Evolutionary conservation across 257 asterid genomes (phyloP).

Genomic region (Capsicum baccatum): DNA sequence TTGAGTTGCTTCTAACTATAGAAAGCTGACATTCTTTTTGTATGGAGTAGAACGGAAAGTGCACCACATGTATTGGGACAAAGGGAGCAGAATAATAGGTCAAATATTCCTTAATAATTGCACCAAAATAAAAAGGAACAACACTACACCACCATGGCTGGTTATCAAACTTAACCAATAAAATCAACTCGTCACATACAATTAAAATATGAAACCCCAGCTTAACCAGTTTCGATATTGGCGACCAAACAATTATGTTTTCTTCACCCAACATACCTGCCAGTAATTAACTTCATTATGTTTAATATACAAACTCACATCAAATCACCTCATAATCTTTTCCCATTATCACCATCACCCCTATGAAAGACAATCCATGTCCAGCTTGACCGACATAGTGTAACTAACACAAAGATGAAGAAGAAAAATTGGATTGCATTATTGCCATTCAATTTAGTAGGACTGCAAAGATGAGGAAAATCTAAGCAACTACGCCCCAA

Average conservation of each 20-base stretch:
- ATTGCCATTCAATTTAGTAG: neutral
- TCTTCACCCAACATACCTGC: no score
- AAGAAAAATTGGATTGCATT: neutral
- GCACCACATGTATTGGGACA: no score
- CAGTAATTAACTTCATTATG: neutral
- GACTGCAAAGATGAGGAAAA: neutral
- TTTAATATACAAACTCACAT: neutral
- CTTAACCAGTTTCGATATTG: neutral
- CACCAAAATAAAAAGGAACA: neutral
- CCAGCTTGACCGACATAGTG: neutral
- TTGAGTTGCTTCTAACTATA: no score
- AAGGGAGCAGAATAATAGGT: neutral
- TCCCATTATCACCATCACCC: neutral
- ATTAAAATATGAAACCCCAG: neutral
- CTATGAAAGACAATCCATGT: neutral
- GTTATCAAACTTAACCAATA: constrained; percentile 1
- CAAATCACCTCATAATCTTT: neutral
- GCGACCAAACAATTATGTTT: neutral
- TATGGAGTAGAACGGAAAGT: no score
- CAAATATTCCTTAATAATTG: neutral
- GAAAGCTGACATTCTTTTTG: no score
- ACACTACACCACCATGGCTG: neutral
- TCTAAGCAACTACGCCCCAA: constrained; percentile 3
- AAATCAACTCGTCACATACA: neutral
- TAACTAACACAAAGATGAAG: neutral